phyloP scores from a whole-genome alignment of 352 stramenopile genomes.

The Detonula confervacea region DNA sequence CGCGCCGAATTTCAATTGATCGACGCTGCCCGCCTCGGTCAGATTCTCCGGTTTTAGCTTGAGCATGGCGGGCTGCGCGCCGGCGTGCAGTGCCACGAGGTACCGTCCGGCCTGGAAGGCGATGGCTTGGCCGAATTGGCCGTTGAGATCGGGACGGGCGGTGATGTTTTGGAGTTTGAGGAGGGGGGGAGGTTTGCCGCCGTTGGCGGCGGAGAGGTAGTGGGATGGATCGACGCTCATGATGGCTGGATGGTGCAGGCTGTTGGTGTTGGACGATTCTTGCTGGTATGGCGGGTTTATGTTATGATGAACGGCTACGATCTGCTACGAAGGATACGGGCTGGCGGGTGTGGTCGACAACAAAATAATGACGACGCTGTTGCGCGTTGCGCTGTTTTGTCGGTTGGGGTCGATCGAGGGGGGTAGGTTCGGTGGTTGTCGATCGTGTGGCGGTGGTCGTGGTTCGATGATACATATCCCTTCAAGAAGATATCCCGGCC shows the following conservation, averaged over 20 bases:
- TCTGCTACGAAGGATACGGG: no score
- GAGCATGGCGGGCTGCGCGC: slow-evolving; percentile 28
- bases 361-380: no score
- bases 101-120: slow-evolving; percentile 40
- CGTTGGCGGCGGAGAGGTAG: slow-evolving; percentile 36
- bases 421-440: no score
- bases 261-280: background rate
- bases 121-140: slow-evolving; percentile 38
- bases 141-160: slow-evolving; percentile 43
- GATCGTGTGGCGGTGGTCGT: no score
- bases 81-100: slow-evolving; percentile 39
- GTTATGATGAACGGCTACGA: background rate
- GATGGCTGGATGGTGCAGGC: background rate
- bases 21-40: slow-evolving; percentile 28
- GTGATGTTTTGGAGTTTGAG: slow-evolving; percentile 52
- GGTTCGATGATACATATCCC: no score
- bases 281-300: background rate
- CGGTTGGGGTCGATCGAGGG: no score
- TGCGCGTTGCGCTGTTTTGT: no score
- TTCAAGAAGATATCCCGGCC: no score
- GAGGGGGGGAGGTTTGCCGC: slow-evolving; percentile 36
- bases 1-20: slow-evolving; percentile 47
- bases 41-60: slow-evolving; percentile 48
- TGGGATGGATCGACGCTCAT: slow-evolving; percentile 44
- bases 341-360: no score